Evolutionary conservation across 345 rosid genomes (phyloP), one percentile per base, ranked within the genome.

Genomic region (Linum usitatissimum): DNA sequence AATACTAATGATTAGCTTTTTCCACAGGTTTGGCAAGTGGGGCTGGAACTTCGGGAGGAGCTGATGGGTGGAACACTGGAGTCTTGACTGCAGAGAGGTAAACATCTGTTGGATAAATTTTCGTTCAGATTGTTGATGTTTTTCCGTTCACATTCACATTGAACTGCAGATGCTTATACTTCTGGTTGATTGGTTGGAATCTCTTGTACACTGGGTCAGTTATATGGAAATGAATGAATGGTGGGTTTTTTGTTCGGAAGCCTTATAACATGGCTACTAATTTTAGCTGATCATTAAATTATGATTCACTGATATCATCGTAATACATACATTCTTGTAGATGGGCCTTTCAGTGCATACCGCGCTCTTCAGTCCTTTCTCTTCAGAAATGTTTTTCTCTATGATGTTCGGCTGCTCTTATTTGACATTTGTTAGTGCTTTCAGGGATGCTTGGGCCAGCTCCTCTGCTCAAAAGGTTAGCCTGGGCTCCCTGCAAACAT

Each of bases 21-120:
- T 54, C 8, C 30, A 53, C 71, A 93, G 94, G 69, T 66, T 90
- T 96, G 97, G 59, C 70, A 21, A 77, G 65, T 71, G 80, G 77
- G 75, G 77, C 84, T 55, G 88, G 88, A 73, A 60, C 96, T 30
- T 79, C 96, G 55, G 78, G 78, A 38, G 86, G 75, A 55, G 80
- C 76, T 70, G 77, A 76, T 73, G 73, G 76, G 20, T 81, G 87
- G 96, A 85, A 81, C 57, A 36, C 74, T 58, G 97, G 84, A 65
- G 86, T 78, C 6, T 30, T 68, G 12, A 76, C 90, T 68, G 66
- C 79, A 65, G 88, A 80, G 58, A 71, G 83, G 98, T 92, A 76
- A 71, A 38, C 10, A 30, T 18, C 36, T 56, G 21, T 40, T 42
- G 34, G 59, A 18, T 13, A 48, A 19, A 49, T 49, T 15, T 66